phyloP scores from a whole-genome alignment of 495 filamentous ascomycete genomes.

The Ramalina peruviana region DNA sequence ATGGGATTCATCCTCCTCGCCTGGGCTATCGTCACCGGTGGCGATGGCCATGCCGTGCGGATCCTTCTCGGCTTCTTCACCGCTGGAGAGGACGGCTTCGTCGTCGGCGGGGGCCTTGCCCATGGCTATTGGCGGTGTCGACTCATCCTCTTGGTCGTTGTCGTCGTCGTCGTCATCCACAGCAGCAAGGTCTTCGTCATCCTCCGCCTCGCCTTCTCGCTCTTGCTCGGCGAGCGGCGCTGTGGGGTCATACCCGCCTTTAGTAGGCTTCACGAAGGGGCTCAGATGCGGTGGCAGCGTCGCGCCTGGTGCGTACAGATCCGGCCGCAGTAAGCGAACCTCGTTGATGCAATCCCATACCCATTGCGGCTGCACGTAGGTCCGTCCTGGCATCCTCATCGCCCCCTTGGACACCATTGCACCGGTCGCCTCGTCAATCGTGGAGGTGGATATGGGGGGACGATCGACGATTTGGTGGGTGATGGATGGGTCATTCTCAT shows the following conservation, averaged over 20 bases:
- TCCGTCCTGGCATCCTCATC: slow-evolving; percentile 72
- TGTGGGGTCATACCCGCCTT: slow-evolving; percentile 80
- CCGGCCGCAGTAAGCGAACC: slow-evolving; percentile 70
- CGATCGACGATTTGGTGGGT: slow-evolving; percentile 95
- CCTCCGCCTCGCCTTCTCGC: slow-evolving; percentile 68
- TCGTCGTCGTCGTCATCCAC: slow-evolving; percentile 29
- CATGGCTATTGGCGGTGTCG: slow-evolving; percentile 37
- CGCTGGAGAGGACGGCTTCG: slow-evolving; percentile 10
- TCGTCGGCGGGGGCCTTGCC: slow-evolving; percentile 37
- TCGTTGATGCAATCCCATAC: slow-evolving; percentile 94
- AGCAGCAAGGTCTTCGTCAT: slow-evolving; percentile 46
- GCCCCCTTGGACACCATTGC: slow-evolving; percentile 25
- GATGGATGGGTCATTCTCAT: slow-evolving; percentile 74
- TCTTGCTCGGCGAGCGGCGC: slow-evolving; percentile 61
- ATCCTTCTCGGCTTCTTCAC: slow-evolving; percentile 23
- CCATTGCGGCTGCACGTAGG: slow-evolving; percentile 95
- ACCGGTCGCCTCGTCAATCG: slow-evolving; percentile 39
- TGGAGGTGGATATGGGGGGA: slow-evolving; percentile 37
- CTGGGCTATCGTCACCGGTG: slow-evolving; percentile 31
- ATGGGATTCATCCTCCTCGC: slow-evolving; percentile 25
- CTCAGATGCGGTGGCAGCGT: slow-evolving; percentile 86
- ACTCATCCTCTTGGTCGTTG: slow-evolving; percentile 26
- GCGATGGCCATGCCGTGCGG: slow-evolving; percentile 48
- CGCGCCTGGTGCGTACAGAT: slow-evolving; percentile 81
- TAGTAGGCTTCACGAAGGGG: slow-evolving; percentile 80